Evolutionary conservation across 1,139 yeast species (phyloP).

Genomic region (Suhomyces anneliseae): DNA sequence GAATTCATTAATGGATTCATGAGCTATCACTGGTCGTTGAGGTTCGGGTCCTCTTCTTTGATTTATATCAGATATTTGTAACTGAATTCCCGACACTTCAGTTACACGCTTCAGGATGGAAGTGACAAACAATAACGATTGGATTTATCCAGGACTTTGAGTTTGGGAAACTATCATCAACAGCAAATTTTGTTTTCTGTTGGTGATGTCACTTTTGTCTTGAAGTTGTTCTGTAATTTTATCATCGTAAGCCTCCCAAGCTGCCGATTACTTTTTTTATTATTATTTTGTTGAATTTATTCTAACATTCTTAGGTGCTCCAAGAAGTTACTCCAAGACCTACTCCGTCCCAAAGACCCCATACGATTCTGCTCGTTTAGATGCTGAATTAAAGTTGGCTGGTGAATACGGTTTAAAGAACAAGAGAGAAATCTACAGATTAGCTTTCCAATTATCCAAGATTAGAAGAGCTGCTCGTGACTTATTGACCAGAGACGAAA

Average conservation of each 20-base stretch:
- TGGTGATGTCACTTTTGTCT: conserved; percentile 1
- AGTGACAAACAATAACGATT: neutral
- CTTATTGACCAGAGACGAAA: conserved; percentile 98
- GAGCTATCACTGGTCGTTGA: conserved; percentile 23
- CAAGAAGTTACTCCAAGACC: conserved; percentile 99
- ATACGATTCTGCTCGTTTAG: conserved; percentile 98
- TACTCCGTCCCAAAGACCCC: conserved; percentile 99
- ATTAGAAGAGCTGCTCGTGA: conserved; percentile 99
- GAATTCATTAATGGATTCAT: neutral
- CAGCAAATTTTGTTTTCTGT: neutral
- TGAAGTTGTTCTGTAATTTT: conserved; percentile 3
- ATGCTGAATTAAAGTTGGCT: conserved; percentile 97
- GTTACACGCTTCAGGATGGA: conserved; percentile 38
- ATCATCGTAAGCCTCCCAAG: conserved; percentile 7
- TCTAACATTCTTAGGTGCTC: conserved; percentile 68
- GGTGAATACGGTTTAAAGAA: conserved; percentile 99
- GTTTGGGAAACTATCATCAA: neutral
- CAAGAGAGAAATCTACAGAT: conserved; percentile 99
- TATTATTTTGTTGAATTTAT: conserved; percentile 9
- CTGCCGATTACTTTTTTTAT: neutral
- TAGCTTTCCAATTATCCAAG: conserved; percentile 97
- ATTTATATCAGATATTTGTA: conserved; percentile 38
- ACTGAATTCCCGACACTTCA: conserved; percentile 91
- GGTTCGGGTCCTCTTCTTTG: conserved; percentile 74
- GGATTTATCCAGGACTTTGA: neutral